These are phyloP conservation scores for Triadica sebifera DNA, from an alignment of 345 rosid species.

Conservation along the genomic window DNA sequence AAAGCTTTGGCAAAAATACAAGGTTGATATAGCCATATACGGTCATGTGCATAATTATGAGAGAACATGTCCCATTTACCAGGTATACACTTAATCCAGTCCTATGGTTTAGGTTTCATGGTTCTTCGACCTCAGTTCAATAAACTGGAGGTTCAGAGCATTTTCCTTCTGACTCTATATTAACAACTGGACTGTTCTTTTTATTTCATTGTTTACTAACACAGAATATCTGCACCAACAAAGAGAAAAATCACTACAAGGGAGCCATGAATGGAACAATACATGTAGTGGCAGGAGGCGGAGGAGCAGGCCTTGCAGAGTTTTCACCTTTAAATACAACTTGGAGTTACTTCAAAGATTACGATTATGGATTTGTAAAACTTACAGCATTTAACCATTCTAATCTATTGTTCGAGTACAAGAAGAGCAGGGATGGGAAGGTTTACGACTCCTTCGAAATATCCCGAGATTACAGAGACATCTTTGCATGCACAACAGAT, in stretches of 20 bases:
- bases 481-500: slow-evolving; percentile 52
- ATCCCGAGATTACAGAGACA: slow-evolving; percentile 50
- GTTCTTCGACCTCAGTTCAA: background rate
- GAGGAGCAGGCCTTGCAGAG: slow-evolving; percentile 54
- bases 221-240: slow-evolving; percentile 55
- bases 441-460: slow-evolving; percentile 60
- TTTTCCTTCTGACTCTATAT: background rate
- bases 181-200: background rate
- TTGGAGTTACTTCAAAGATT: slow-evolving; percentile 58
- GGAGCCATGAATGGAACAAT: slow-evolving; percentile 62
- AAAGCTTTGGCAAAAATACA: slow-evolving; percentile 75
- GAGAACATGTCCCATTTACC: slow-evolving; percentile 71
- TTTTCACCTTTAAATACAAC: slow-evolving; percentile 43
- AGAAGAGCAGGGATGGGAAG: slow-evolving; percentile 68
- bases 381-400: slow-evolving; percentile 60
- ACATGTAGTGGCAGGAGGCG: slow-evolving; percentile 74
- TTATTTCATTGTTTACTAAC: background rate
- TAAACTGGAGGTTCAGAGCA: too few relatives aligned
- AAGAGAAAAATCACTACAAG: slow-evolving; percentile 47
- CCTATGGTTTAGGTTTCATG: background rate
- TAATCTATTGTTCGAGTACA: slow-evolving; percentile 57
- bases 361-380: slow-evolving; percentile 43
- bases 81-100: slow-evolving; percentile 34
- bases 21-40: slow-evolving; percentile 67
- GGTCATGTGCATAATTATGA: slow-evolving; percentile 79